These are phyloP conservation scores for Gynostemma pentaphyllum DNA, from an alignment of 306 rosid genomes.

Conservation along the genomic window DNA sequence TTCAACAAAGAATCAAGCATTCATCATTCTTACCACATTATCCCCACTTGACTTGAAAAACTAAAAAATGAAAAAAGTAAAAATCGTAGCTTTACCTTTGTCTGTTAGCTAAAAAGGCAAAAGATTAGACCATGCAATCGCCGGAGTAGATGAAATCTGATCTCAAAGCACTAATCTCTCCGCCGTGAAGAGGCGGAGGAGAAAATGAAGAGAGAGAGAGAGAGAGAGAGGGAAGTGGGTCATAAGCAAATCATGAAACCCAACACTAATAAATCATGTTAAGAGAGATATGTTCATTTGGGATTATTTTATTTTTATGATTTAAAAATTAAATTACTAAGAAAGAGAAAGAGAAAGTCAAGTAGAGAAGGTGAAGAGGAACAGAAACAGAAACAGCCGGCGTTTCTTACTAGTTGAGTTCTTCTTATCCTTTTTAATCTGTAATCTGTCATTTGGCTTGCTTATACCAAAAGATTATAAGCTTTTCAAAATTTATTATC, in stretches of 20 bases:
- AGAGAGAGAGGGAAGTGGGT: neutral
- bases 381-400: no score
- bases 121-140: neutral
- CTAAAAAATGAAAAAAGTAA: neutral
- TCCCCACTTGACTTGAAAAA: neutral
- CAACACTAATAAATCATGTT: neutral
- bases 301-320: neutral
- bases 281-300: neutral
- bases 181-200: neutral
- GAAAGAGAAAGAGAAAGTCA: neutral
- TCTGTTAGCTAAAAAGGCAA: neutral
- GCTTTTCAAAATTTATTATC: neutral
- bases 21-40: neutral
- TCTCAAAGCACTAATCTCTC: neutral
- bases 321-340: neutral
- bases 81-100: neutral
- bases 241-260: neutral
- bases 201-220: neutral
- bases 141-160: neutral
- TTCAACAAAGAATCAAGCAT: neutral
- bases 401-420: neutral
- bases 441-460: neutral
- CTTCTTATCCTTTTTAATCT: neutral
- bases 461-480: neutral
- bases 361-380: conserved; percentile 1